A percentile compares a stretch with the other conserved stretches of the same genome.
phyloP scores from a whole-genome alignment of 176 grass and related monocot species.

The Pontederia paniculata region DNA sequence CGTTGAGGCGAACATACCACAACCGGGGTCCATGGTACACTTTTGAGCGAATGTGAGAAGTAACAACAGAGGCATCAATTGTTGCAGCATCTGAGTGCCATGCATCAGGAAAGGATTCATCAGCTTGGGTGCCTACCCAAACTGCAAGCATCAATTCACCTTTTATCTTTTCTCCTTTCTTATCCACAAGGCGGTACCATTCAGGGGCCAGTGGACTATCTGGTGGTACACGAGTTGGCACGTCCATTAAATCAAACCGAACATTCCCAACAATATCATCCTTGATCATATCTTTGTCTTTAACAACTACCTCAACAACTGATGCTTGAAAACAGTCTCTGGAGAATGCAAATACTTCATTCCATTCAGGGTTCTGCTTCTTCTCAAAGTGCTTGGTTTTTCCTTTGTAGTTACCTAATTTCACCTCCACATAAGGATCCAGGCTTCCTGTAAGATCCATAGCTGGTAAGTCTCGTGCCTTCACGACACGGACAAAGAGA shows the following conservation, averaged over 20 bases:
- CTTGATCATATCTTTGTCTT: conserved; percentile 34
- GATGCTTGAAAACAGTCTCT: conserved; percentile 30
- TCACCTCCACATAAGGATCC: conserved; percentile 38
- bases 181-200: conserved; percentile 44
- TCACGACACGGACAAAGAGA: conserved; percentile 34
- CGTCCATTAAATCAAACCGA: conserved; percentile 8
- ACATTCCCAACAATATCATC: conserved; percentile 36
- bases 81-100: conserved; percentile 39
- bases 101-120: conserved; percentile 50
- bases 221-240: conserved; percentile 1
- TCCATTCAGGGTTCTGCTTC: conserved; percentile 46
- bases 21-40: conserved; percentile 56
- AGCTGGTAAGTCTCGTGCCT: conserved; percentile 26
- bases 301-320: conserved; percentile 26
- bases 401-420: conserved; percentile 31
- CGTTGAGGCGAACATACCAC: conserved; percentile 54
- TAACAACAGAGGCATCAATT: conserved; percentile 6
- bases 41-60: conserved; percentile 29
- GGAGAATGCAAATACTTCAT: conserved; percentile 63
- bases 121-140: conserved; percentile 64
- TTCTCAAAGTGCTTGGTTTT: conserved; percentile 43
- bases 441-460: conserved; percentile 17
- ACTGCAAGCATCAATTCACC: conserved; percentile 61
- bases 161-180: conserved; percentile 1
- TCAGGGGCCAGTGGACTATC: conserved; percentile 37